These are phyloP conservation scores for Prunus mume DNA, from an alignment of 306 rosid species.

Conservation along the genomic window DNA sequence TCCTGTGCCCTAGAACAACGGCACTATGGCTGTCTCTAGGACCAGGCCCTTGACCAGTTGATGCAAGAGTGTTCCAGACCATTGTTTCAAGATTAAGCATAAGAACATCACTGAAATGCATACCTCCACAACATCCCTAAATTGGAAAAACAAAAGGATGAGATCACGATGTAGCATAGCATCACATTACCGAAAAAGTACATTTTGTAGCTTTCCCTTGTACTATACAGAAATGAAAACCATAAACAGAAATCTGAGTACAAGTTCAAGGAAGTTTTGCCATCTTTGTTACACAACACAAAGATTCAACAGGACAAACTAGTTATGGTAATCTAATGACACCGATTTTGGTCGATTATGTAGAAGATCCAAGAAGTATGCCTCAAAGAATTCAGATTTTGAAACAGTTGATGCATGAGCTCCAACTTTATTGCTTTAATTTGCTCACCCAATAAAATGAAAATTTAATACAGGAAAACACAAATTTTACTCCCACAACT, in stretches of 20 bases:
- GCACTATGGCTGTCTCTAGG: slow-evolving; percentile 96
- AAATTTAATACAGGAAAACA: not conserved
- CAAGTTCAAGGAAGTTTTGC: not conserved
- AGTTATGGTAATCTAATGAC: not conserved
- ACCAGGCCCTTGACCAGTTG: slow-evolving; percentile 82
- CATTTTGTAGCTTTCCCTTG: not conserved
- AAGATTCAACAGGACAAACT: not conserved
- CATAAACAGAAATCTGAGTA: not conserved
- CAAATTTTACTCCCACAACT: not conserved
- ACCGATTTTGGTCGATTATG: not conserved
- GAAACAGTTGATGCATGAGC: not conserved
- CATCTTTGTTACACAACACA: not conserved
- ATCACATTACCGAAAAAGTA: not conserved
- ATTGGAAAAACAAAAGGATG: slow-evolving; percentile 11
- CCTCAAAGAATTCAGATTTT: not conserved
- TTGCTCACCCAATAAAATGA: not conserved
- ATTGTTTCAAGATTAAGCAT: slow-evolving; percentile 65
- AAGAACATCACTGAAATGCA: slow-evolving; percentile 84
- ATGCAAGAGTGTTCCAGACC: slow-evolving; percentile 64
- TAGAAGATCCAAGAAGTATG: not conserved
- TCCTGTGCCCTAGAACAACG: slow-evolving; percentile 50
- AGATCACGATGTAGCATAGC: slow-evolving; percentile 8
- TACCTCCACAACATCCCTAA: slow-evolving; percentile 96
- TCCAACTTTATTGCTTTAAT: not conserved
- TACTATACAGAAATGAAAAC: not conserved